Base-by-base conservation (phyloP, 805 yeast species). In the Hermanozyma aechmeae region DNA sequence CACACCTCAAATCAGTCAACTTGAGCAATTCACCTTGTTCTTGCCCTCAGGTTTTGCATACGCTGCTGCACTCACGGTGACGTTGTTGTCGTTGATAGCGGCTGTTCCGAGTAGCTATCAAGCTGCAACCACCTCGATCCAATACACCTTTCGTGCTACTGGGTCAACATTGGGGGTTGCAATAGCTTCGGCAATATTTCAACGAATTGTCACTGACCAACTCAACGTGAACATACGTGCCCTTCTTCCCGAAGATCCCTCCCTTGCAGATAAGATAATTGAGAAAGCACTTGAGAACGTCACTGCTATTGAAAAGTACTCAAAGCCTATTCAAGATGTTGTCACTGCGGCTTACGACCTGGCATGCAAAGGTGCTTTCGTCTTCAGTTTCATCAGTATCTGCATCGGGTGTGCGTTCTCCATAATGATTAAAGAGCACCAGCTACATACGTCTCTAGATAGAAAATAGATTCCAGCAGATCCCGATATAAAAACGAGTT, bases 1-100 rank as follows among this genome's bases (percentile, higher is more conserved):
- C 7, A 6, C 20, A 5, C 27, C 27, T 5, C 16, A 6, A 5
- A 9, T 16, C 7, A 16, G 20, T 14, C 6, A 11, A 7, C 13
- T 25, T 16, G 27, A 16, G 27, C 27, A 25, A 13, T n/a, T 63
- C 62, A 29, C 27, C 12, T 13, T 26, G 5, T 13, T 26, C 15
- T 9, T 26, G 4, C 17, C 23, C 3, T 12, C 28, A 4, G 28
- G 28, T 5, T 18, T 18, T 5, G 23, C 12, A 3, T 26, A 26
- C 20, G n/a, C 28, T 12, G 7, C 16, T 6, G n/a, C 8, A 13
- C 28, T 26, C 18, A 26, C 28, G 16, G 28, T 26, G 17, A 26
- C 28, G 5, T 13, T 26, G 10, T 23, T 26, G 9, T 18, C 28
- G 5, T 19, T 26, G 23, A 26, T 26, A 10, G 28, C 28, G 8